Conservation (phyloP, 805 yeast genomes). For the Saccharomycopsis javanensis region DNA sequence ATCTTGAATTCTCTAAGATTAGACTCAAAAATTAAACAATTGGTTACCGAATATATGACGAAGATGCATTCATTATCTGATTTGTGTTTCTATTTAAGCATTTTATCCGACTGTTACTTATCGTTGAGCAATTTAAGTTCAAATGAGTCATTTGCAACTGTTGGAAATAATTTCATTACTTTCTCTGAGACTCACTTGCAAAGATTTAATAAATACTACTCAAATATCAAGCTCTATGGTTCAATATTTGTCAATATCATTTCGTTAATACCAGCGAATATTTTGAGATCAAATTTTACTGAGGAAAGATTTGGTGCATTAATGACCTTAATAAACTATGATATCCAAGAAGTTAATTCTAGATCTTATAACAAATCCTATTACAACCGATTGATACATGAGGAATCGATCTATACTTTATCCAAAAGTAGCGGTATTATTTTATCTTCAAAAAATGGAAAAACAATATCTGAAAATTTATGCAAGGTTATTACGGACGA, state of each 20-base stretch:
- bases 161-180: background rate
- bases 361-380: constrained; percentile 10
- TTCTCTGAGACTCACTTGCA: background rate
- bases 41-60: constrained; percentile 22
- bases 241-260: constrained; percentile 24
- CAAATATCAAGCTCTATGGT: constrained; percentile 16
- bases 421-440: constrained; percentile 26
- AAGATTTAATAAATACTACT: constrained; percentile 4
- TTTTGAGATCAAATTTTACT: background rate
- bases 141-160: background rate
- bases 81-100: background rate
- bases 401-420: constrained; percentile 21
- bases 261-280: constrained; percentile 21
- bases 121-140: background rate
- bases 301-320: background rate
- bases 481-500: background rate
- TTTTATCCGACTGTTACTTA: constrained; percentile 1
- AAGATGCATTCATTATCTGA: background rate
- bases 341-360: background rate
- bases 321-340: constrained; percentile 1
- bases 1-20: constrained; percentile 58
- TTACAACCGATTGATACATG: constrained; percentile 21
- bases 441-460: background rate
- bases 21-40: constrained; percentile 42
- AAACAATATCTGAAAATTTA: background rate